Base-by-base conservation (phyloP, 2,329 filamentous ascomycete genomes). In the Colletotrichum cordylinicola region DNA sequence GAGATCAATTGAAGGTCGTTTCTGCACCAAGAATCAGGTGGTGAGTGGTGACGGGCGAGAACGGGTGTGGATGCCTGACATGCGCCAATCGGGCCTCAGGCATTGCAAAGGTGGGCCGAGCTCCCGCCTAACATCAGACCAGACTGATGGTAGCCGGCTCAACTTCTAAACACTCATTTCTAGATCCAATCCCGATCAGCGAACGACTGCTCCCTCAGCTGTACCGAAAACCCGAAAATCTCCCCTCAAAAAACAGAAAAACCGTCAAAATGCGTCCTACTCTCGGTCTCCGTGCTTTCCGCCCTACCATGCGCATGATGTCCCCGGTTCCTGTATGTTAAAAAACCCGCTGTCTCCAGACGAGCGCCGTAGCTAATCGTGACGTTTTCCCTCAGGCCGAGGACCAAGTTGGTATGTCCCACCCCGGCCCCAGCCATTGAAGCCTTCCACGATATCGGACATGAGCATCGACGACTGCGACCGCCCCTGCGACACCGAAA, bases 251-350 rank as follows among this genome's bases (percentile, higher is more conserved):
- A 73, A 70, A 13, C n/a, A 71, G 58, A 48, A 31, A n/a, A n/a
- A n/a, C 35, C 64, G 74, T n/a, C 88, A 90, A 85, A 76, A 94
- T 94, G 93, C 91, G 90, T 85, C 87, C 93, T 83, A 92, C 93
- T 82, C 88, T 89, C 81, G 87, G 90, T 83, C 86, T 95, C 83
- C 89, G 91, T 83, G 93, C 94, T 90, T 91, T 93, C 85, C 91
- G 89, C 85, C 91, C 91, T 80, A 92, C 92, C 79, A 86, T 87
- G 85, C 91, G 91, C 87, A 90, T 93, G 90, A 90, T 93, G 90
- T 88, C 88, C 84, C 92, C 94, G 80, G 86, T 95, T 83, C 94
- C 94, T 82, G 95, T 96, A 89, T 88, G 93, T 89, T 80, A 76
- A 68, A 52, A 52, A 71, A 33, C 70, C 67, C 71, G 66, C 74